Conservation (phyloP, 140 eudicot genomes). For the Oenanthe javanica region DNA sequence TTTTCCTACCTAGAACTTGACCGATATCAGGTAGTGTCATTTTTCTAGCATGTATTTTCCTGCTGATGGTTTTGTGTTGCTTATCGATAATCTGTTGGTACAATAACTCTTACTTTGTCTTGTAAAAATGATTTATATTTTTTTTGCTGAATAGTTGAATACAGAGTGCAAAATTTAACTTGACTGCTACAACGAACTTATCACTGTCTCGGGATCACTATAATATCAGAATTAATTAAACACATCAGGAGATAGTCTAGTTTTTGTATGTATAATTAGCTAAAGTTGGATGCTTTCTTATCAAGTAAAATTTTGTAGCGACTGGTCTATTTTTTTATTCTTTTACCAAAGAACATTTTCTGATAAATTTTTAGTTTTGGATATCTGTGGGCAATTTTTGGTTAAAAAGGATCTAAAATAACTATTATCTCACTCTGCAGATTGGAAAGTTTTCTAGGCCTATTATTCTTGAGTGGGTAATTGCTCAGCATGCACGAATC, state of each 20-base stretch:
- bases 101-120: neutral
- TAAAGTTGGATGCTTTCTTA: neutral
- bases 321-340: neutral
- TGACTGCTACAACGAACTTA: neutral
- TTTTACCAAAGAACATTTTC: neutral
- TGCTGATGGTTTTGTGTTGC: neutral
- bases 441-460: constrained; percentile 65
- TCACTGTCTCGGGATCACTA: neutral
- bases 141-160: neutral
- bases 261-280: neutral
- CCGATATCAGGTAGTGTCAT: constrained; percentile 52
- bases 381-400: constrained; percentile 14
- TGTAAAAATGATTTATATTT: no score
- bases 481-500: constrained; percentile 68
- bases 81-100: neutral
- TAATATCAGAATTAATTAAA: neutral
- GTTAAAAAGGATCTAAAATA: constrained; percentile 11
- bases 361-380: neutral
- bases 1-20: constrained; percentile 28
- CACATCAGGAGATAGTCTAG: neutral
- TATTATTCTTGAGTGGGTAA: constrained; percentile 86
- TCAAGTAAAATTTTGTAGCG: neutral
- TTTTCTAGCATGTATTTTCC: neutral
- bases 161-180: neutral
- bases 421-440: constrained; percentile 31